phyloP scores from a whole-genome alignment of 2,329 filamentous ascomycete species.

The Grosmannia clavigera region DNA sequence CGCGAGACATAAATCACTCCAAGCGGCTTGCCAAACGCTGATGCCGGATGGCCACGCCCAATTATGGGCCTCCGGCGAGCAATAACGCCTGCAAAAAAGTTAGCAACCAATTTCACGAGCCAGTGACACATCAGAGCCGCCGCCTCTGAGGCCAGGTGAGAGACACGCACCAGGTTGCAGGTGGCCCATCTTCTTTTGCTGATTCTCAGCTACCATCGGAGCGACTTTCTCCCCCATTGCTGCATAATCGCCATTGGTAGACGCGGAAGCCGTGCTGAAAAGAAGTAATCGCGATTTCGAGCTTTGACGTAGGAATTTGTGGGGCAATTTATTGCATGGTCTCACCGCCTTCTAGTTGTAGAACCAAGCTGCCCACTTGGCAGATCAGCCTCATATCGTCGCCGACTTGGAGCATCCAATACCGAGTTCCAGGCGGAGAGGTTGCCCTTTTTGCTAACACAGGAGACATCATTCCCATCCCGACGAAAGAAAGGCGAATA shows the following conservation, averaged over 20 bases:
- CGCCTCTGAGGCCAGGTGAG: not conserved
- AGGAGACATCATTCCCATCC: not conserved
- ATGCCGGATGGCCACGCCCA: not conserved
- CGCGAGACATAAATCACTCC: slow-evolving; percentile 48
- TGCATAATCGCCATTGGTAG: not conserved
- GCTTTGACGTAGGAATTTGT: not conserved
- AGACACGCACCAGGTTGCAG: not conserved
- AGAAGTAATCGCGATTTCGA: not conserved
- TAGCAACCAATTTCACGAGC: not conserved
- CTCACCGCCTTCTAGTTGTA: not conserved
- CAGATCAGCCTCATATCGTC: not conserved
- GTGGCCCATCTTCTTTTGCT: not conserved
- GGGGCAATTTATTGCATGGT: not conserved
- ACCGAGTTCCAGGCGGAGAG: not conserved
- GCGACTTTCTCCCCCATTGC: not conserved
- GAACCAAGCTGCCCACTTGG: not conserved
- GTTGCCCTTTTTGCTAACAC: not conserved
- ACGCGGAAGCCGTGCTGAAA: not conserved
- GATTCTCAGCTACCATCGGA: not conserved
- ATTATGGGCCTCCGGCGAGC: slow-evolving; percentile 4
- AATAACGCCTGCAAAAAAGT: not conserved
- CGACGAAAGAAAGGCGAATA: not conserved
- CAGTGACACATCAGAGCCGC: not conserved
- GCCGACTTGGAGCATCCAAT: not conserved
- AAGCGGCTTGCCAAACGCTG: not conserved